Base-by-base conservation (phyloP, 129 eudicot species). In the Flaveria robusta region DNA sequence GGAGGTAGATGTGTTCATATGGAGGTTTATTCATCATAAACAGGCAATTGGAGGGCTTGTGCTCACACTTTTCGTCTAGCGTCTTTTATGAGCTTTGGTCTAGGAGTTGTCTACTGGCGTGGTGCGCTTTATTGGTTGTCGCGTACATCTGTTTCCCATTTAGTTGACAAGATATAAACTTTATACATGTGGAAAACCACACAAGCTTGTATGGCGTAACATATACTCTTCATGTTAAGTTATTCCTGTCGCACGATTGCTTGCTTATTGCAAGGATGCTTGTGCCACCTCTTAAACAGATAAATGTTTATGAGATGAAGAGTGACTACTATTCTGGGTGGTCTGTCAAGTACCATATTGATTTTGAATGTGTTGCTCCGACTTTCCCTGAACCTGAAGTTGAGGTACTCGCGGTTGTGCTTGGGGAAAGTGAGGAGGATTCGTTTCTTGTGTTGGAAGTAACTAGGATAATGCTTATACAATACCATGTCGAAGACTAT, bases 1-100 rank as follows among this genome's bases (percentile, higher is more conserved):
- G 11, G 9, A 0, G 12, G 39, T 10, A 1, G 15, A 10, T 1
- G 0, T 0, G 52, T 68, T 39, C 54, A 43, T 43, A 15, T 68
- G 20, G 34, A 41, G 72, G 43, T 68, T 68, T 68, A 68, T 15
- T 41, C 72, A 7, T 43, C 72, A 4, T 34, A 68, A 68, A 43
- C 55, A 39, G 37, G 72, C 51, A 42, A 9, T 7, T 68, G 72
- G 55, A 68, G 9, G 7, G 9, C 7, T 42, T 42, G 54, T 68
- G 26, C 54, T 42, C 18, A 42, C n/a, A 68, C 31, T 68, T 42
- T 42, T 68, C 2, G n/a, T 11, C 54, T 42, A 8, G 0, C 1
- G 5, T 41, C 72, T 5, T 68, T 43, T 43, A 2, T 9, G 9
- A 14, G 0, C 5, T 43, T 68, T 58, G 7, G 23, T 58, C 1